Conservation (phyloP, 805 yeast genomes). For the Starmera caribaea region DNA sequence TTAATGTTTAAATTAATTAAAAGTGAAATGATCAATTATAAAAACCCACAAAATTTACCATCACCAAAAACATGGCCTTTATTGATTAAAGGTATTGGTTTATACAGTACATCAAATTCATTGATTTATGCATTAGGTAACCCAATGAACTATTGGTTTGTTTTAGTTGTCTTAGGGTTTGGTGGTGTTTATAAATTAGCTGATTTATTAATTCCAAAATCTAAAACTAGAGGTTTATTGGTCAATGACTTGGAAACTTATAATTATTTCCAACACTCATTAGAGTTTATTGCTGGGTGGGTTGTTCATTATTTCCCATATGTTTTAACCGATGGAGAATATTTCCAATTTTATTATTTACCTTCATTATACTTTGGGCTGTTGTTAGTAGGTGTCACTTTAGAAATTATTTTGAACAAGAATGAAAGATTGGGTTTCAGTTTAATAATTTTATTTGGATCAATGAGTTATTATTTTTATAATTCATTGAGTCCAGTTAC, state of each 20-base stretch:
- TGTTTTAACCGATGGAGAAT: constrained; percentile 21
- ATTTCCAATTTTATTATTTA: constrained; percentile 37
- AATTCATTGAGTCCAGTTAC: constrained; percentile 32
- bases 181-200: constrained; percentile 11
- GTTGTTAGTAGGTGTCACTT: constrained; percentile 31
- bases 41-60: constrained; percentile 20
- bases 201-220: constrained; percentile 13
- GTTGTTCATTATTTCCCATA: constrained; percentile 49
- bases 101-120: constrained; percentile 35
- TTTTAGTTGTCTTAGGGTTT: constrained; percentile 24
- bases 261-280: constrained; percentile 13
- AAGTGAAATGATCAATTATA: constrained; percentile 4
- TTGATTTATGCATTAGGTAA: constrained; percentile 59
- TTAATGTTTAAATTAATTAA: constrained; percentile 10
- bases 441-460: constrained; percentile 13
- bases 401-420: constrained; percentile 30
- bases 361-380: constrained; percentile 42
- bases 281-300: constrained; percentile 40
- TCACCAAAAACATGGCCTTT: constrained; percentile 59
- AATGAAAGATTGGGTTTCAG: constrained; percentile 19
- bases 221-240: no score
- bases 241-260: constrained; percentile 1
- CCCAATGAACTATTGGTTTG: constrained; percentile 42
- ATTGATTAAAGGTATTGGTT: constrained; percentile 46
- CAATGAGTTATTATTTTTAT: constrained; percentile 13